A percentile compares a stretch with the other conserved stretches of the same genome.
Conservation (phyloP, 495 filamentous ascomycete species). For the Aspergillus baeticus region DNA sequence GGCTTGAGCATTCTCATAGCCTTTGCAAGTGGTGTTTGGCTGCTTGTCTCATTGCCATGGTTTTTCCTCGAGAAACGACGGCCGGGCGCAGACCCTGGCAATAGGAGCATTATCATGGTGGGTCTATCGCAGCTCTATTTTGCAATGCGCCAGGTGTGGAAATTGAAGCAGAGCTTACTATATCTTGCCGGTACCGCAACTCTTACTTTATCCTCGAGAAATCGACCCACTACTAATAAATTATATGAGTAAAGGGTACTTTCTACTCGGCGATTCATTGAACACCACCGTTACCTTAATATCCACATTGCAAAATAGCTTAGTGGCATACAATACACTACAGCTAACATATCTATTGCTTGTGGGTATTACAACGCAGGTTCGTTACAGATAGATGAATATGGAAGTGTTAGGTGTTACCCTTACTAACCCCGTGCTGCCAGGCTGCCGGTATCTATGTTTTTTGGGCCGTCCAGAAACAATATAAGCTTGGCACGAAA, state of each 20-base stretch:
- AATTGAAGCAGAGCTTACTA: constrained; percentile 60
- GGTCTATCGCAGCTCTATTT: constrained; percentile 58
- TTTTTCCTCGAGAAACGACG: constrained; percentile 62
- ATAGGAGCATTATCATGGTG: constrained; percentile 48
- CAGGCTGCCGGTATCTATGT: constrained; percentile 57
- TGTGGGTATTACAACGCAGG: constrained; percentile 61
- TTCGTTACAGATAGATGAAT: too few species aligned
- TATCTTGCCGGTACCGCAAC: constrained; percentile 66
- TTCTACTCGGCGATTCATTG: constrained; percentile 62
- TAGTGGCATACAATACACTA: constrained; percentile 61
- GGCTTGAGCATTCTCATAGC: constrained; percentile 63
- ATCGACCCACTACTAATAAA: too few species aligned
- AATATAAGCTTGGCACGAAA: constrained; percentile 53
- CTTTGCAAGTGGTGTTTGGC: constrained; percentile 63
- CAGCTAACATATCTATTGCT: constrained; percentile 61
- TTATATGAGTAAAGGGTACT: constrained; percentile 45
- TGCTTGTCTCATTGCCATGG: constrained; percentile 60
- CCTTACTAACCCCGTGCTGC: too few species aligned
- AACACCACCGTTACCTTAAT: constrained; percentile 68
- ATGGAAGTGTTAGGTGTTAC: too few species aligned
- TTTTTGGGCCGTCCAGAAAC: constrained; percentile 58
- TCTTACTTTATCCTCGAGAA: too few species aligned
- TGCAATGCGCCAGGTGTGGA: constrained; percentile 59
- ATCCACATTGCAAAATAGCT: constrained; percentile 58
- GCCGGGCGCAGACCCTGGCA: constrained; percentile 52